A percentile compares a stretch with the other conserved stretches of the same genome.
phyloP scores from a whole-genome alignment of 2,329 filamentous ascomycete species.

The Didymella segeticola region DNA sequence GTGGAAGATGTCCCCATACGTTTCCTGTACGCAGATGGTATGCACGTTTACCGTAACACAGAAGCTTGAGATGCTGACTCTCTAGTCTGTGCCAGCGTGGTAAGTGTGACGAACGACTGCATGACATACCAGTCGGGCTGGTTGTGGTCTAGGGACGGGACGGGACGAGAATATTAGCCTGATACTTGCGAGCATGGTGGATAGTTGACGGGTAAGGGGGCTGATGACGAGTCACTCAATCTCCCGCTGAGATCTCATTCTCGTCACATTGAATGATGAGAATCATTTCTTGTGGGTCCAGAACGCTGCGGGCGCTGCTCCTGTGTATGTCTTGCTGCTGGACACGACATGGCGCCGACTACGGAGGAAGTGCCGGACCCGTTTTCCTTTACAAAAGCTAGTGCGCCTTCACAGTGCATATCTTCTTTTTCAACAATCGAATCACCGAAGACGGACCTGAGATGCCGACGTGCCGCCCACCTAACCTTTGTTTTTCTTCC shows the following conservation, averaged over 20 bases:
- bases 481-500: background rate
- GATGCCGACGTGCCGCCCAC: background rate
- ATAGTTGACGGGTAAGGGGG: slow-evolving; percentile 7
- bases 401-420: background rate
- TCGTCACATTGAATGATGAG: slow-evolving; percentile 5
- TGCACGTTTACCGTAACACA: background rate
- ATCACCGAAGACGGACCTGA: background rate
- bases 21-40: background rate
- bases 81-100: background rate
- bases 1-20: background rate
- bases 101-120: slow-evolving; percentile 4
- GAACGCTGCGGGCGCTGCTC: slow-evolving; percentile 2
- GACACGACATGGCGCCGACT: background rate
- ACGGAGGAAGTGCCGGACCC: background rate
- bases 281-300: background rate
- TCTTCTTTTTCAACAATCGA: background rate
- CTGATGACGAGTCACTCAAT: background rate
- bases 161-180: slow-evolving; percentile 11
- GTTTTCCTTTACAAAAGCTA: background rate
- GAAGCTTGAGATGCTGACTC: slow-evolving; percentile 2
- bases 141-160: slow-evolving; percentile 2
- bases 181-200: background rate
- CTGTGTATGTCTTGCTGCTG: slow-evolving; percentile 6
- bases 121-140: slow-evolving; percentile 9
- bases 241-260: background rate